Conservation (phyloP, 768 basidiomycete genomes). For the Plicaturopsis crispa region DNA sequence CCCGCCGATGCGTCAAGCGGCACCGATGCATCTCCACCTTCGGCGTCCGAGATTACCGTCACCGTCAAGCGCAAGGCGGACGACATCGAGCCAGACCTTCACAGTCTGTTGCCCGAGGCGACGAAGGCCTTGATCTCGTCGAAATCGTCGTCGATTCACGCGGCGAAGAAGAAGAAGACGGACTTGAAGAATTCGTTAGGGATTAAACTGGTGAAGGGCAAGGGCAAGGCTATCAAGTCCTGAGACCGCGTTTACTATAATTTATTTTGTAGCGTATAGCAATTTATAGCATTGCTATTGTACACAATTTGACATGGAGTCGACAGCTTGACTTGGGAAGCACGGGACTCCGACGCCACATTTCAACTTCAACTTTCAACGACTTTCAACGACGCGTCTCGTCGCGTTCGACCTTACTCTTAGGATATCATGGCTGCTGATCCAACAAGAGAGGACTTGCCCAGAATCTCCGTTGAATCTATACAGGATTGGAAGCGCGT, state of each 20-base stretch:
- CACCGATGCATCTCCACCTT: slow-evolving; percentile 13
- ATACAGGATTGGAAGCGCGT: slow-evolving; percentile 62
- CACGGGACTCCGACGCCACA: no score
- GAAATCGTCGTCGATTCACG: slow-evolving; percentile 32
- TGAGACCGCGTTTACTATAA: no score
- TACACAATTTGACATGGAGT: no score
- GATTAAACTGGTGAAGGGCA: slow-evolving; percentile 62
- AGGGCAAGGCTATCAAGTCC: slow-evolving; percentile 17
- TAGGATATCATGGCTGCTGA: no score
- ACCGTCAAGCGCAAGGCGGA: slow-evolving; percentile 88
- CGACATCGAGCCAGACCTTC: slow-evolving; percentile 64
- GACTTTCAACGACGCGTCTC: no score
- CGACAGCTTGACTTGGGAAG: no score
- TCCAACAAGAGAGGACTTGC: no score
- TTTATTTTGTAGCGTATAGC: no score
- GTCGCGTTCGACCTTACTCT: no score
- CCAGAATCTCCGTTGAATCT: slow-evolving; percentile 61
- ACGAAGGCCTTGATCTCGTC: slow-evolving; percentile 50
- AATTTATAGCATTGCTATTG: no score
- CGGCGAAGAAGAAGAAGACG: slow-evolving; percentile 55
- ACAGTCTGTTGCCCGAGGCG: slow-evolving; percentile 60
- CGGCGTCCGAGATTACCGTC: slow-evolving; percentile 28
- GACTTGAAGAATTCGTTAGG: slow-evolving; percentile 59
- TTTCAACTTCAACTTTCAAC: no score
- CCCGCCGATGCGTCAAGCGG: no score